Base-by-base conservation (phyloP, 2,329 filamentous ascomycete species). In the Celoporthe dispersa region DNA sequence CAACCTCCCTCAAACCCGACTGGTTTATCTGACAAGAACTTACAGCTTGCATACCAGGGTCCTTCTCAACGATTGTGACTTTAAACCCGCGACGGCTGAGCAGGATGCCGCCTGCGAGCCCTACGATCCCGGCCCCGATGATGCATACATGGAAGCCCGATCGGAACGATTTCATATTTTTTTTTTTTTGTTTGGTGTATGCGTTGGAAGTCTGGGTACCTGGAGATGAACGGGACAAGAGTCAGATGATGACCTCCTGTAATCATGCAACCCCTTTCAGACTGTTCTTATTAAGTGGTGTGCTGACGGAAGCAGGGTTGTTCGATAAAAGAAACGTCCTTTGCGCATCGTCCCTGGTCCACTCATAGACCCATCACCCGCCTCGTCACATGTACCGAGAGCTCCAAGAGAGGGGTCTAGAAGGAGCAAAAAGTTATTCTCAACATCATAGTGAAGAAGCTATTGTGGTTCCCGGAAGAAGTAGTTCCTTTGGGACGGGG, bases 21-120 rank as follows among this genome's bases (percentile, higher is more conserved):
- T 48, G 41, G 22, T 22, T 19, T 19, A 48, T 4, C 6, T 48
- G 41, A 7, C 5, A 48, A 22, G 19, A 16, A 48, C 71, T 71
- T 55, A 74, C 74, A 70, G 72, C 69, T 39, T 72, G 68, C 5
- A 74, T 67, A 16, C 68, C 70, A 9, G 62, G 37, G 44, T 75
- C 72, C 5, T 71, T 64, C 64, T 75, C 72, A 28, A 73, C 64
- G 39, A 75, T 70, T 0, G 73, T 75, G 59, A 75, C 72, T n/a
- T 53, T 67, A 51, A 75, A 75, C 9, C 73, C 73, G 57, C 72
- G 70, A 28, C 66, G 73, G 64, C 74, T 71, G 35, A 75, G 67
- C 22, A 73, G 68, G 66, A 75, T 75, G 51, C 67, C 67, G 33
- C 72, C 72, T 28, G 68, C 67, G 11, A 75, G 72, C 2, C 73